Percentiles rank a stretch among this genome's conserved stretches.
These are phyloP conservation scores for Chlamydomonas sp. DNA, from an alignment of 139 green algal species.

Conservation along the genomic window DNA sequence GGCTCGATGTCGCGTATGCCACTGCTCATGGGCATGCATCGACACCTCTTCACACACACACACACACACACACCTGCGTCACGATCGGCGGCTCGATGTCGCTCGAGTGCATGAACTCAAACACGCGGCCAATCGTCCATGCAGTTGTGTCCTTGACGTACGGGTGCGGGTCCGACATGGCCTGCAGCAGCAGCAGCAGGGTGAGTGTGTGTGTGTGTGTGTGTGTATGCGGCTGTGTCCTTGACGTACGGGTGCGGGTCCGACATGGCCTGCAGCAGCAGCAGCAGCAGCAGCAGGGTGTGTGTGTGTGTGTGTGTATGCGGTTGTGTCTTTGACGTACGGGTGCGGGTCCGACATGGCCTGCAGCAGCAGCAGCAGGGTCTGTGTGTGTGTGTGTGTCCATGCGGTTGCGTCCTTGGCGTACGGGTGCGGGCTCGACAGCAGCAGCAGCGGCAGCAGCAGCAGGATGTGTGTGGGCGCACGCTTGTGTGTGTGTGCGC, in stretches of 20 bases:
- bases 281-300: too few species aligned
- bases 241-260: conserved; percentile 20
- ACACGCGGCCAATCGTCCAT: conserved; percentile 92
- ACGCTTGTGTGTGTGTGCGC: conserved; percentile 90
- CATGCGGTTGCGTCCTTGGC: conserved; percentile 13
- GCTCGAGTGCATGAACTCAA: conserved; percentile 81
- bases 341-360: conserved; percentile 64
- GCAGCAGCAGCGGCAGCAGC: too few species aligned
- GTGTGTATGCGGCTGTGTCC: too few species aligned
- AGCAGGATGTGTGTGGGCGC: too few species aligned
- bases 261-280: conserved; percentile 9
- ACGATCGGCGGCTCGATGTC: conserved; percentile 52
- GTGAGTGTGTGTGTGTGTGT: too few species aligned
- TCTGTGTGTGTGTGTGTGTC: too few species aligned
- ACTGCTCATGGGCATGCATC: too few species aligned
- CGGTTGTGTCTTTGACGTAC: conserved; percentile 87
- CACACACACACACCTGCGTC: too few species aligned
- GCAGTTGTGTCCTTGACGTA: conserved; percentile 89
- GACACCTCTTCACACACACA: too few species aligned
- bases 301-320: too few species aligned
- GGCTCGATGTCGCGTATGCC: conserved; percentile 34
- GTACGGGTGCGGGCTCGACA: conserved; percentile 19
- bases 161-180: conserved; percentile 62
- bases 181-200: conserved; percentile 17
- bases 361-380: conserved; percentile 14